Evolutionary conservation across 805 yeast genomes (phyloP).

Genomic region (Myxozyma mucilagina): DNA sequence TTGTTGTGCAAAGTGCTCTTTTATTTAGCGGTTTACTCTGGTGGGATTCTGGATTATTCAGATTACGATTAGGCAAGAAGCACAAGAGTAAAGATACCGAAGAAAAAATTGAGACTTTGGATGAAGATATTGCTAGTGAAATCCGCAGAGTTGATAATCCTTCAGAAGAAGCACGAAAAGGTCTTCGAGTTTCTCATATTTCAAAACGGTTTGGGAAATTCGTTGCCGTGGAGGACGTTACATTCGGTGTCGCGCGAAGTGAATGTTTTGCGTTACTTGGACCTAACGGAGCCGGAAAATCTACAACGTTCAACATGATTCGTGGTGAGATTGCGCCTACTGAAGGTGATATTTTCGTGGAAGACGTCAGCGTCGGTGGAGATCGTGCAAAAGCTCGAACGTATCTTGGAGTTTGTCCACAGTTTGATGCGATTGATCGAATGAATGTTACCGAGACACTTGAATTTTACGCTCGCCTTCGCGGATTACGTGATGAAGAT

Average conservation of each 20-base stretch:
- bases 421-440: constrained; percentile 43
- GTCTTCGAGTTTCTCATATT: constrained; percentile 38
- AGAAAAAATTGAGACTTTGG: constrained; percentile 17
- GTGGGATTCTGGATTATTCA: constrained; percentile 40
- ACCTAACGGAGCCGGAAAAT: constrained; percentile 45
- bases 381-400: constrained; percentile 38
- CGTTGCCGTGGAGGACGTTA: constrained; percentile 39
- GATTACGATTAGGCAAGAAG: constrained; percentile 34
- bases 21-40: constrained; percentile 35
- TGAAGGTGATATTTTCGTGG: constrained; percentile 36
- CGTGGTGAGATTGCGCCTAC: constrained; percentile 41
- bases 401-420: constrained; percentile 43
- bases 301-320: constrained; percentile 42
- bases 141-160: constrained; percentile 31
- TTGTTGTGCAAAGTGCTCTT: constrained; percentile 35
- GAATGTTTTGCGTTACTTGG: constrained; percentile 43
- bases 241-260: constrained; percentile 39
- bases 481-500: constrained; percentile 35
- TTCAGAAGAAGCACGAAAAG: constrained; percentile 16
- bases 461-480: constrained; percentile 39
- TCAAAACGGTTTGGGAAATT: constrained; percentile 33
- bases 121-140: constrained; percentile 34
- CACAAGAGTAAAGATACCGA: constrained; percentile 18
- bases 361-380: constrained; percentile 33
- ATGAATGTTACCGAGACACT: constrained; percentile 40